Base-by-base conservation (phyloP, 176 grass and related monocot genomes). In the Chloris gayana region DNA sequence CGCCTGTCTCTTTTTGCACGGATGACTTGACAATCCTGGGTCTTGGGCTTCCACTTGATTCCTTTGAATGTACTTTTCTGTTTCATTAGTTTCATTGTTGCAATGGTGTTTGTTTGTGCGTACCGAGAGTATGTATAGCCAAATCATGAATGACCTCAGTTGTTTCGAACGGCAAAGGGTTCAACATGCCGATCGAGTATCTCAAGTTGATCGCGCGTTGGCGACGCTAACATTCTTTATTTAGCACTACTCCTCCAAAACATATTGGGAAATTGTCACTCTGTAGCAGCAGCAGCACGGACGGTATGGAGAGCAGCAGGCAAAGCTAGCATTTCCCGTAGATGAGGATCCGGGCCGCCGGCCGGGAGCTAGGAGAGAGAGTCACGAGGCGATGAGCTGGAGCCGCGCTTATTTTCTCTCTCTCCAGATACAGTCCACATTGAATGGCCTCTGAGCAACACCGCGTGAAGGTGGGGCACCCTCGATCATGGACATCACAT, bases 371-470 rank as follows among this genome's bases (percentile, higher is more conserved):
- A 44, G n/a, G 78, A 60, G 18, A 37, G 78, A 44, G 18, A 26
- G 50, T 15, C 54, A 1, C 9, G 34, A 46, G 18, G 25, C 11
- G 18, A 41, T 86, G 88, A 78, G 79, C 65, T 82, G 86, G 76
- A 86, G 62, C 50, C 77, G 69, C 75, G 75, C 79, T 77, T 70
- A 34, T 79, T 41, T 34, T n/a, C 27, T 14, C 4, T 1, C 22
- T 2, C 61, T 25, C 73, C 39, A 30, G 51, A 54, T 54, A 17
- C 22, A 11, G 59, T 31, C 18, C 53, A 21, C 86, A 92, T 89
- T 89, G 79, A 88, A 88, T 92, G 46, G 54, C 0, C 46, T 76
- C 86, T 86, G 86, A 72, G 79, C 86, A 69, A 67, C 90, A 86
- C 86, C 87, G 86, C 90, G 77, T 88, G 83, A 85, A 83, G 54